Evolutionary conservation across 1,284 basidiomycete genomes (phyloP).

Genomic region (Leccinum fallax): DNA sequence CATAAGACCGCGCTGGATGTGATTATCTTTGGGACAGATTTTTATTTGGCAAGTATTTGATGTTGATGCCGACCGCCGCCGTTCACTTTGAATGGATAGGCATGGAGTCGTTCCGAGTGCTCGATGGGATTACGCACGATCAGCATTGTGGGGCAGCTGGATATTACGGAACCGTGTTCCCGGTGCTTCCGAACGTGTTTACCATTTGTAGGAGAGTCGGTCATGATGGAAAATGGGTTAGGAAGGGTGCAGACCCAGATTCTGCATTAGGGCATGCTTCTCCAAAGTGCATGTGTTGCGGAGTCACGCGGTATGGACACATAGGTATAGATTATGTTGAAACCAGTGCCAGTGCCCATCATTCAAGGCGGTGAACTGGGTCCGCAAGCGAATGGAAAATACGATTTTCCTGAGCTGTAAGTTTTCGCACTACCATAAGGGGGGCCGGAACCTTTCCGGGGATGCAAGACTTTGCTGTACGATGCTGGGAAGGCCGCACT

Average conservation of each 20-base stretch:
- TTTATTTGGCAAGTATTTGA: slow-evolving; percentile 35
- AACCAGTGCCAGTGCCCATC: slow-evolving; percentile 3
- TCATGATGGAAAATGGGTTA: neutral
- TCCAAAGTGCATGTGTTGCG: slow-evolving; percentile 16
- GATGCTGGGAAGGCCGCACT: neutral
- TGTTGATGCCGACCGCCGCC: neutral
- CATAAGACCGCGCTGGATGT: neutral
- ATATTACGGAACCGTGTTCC: slow-evolving; percentile 47
- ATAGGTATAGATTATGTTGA: slow-evolving; percentile 38
- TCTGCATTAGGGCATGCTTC: slow-evolving; percentile 6
- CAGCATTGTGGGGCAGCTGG: slow-evolving; percentile 4
- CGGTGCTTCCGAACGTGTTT: slow-evolving; percentile 26
- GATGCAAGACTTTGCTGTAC: neutral
- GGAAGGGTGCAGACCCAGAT: slow-evolving; percentile 1
- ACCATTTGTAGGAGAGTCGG: neutral
- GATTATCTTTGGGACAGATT: slow-evolving; percentile 7
- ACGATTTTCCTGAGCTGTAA: slow-evolving; percentile 9
- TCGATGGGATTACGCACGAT: slow-evolving; percentile 1
- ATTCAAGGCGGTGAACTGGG: slow-evolving; percentile 30
- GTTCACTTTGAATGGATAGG: neutral
- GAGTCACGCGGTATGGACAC: slow-evolving; percentile 52
- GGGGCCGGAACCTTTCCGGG: neutral
- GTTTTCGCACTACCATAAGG: slow-evolving; percentile 31
- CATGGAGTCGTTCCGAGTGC: neutral
- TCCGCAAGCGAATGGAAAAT: slow-evolving; percentile 41